Conservation (phyloP, 1,284 basidiomycete genomes). For the Trametes versicolor region DNA sequence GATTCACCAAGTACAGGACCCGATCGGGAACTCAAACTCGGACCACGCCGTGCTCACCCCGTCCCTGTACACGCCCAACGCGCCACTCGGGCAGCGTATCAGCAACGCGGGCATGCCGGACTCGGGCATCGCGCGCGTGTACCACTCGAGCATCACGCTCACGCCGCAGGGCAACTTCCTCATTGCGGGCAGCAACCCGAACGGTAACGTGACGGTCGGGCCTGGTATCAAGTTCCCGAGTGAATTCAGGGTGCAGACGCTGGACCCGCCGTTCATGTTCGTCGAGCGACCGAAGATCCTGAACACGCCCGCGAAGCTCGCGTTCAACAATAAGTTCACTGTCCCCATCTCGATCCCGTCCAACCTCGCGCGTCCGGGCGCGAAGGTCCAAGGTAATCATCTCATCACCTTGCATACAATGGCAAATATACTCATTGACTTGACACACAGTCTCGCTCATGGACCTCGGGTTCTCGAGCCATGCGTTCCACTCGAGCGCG, state of each 20-base stretch:
- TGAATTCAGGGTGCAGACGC: constrained; percentile 84
- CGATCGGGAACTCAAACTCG: constrained; percentile 62
- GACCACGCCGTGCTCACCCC: constrained; percentile 63
- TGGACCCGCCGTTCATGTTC: constrained; percentile 70
- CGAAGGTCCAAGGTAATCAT: constrained; percentile 48
- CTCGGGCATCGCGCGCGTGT: too few species aligned
- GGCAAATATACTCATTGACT: neutral
- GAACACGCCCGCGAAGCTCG: constrained; percentile 49
- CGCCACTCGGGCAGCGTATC: constrained; percentile 69
- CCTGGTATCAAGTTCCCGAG: constrained; percentile 69
- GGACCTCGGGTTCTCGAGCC: constrained; percentile 57
- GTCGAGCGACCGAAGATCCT: constrained; percentile 49
- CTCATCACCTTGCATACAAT: neutral
- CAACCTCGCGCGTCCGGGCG: constrained; percentile 36
- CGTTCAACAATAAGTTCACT: constrained; percentile 51
- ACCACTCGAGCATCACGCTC: constrained; percentile 74
- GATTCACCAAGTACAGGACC: constrained; percentile 59
- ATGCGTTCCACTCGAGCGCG: constrained; percentile 56
- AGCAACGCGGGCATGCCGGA: constrained; percentile 62
- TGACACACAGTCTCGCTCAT: constrained; percentile 50
- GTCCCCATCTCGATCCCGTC: constrained; percentile 48
- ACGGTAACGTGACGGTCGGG: constrained; percentile 72
- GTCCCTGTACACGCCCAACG: constrained; percentile 70
- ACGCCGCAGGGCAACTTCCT: constrained; percentile 74
- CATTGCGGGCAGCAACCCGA: constrained; percentile 88